Percentiles rank a stretch among this genome's conserved stretches.
phyloP scores from a whole-genome alignment of 768 basidiomycete genomes.

The Lentinula sp. region DNA sequence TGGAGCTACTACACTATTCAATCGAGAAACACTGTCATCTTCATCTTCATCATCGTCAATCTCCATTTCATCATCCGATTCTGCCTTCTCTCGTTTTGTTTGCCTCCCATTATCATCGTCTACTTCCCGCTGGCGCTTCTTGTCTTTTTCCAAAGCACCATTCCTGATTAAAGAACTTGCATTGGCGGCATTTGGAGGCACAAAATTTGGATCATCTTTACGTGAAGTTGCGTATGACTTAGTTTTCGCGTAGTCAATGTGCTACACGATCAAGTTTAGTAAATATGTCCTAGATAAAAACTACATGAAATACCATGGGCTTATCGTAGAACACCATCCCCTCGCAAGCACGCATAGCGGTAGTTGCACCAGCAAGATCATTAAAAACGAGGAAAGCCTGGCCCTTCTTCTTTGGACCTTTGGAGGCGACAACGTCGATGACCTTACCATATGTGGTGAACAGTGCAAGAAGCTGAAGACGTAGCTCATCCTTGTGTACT shows the following conservation, averaged over 20 bases:
- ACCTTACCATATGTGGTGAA: conserved; percentile 93
- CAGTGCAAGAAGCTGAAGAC: conserved; percentile 74
- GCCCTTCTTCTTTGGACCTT: conserved; percentile 80
- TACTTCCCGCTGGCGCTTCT: conserved; percentile 67
- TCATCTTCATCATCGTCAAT: conserved; percentile 83
- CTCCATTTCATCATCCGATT: conserved; percentile 89
- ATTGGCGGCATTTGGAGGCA: conserved; percentile 64
- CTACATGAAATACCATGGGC: conserved; percentile 58
- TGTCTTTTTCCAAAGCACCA: conserved; percentile 24
- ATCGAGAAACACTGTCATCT: conserved; percentile 20
- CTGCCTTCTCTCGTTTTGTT: conserved; percentile 65
- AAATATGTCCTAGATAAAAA: neutral
- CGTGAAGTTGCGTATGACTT: conserved; percentile 83
- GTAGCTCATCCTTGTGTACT: conserved; percentile 86
- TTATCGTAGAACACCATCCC: conserved; percentile 94
- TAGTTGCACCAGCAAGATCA: conserved; percentile 85
- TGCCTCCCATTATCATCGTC: conserved; percentile 45
- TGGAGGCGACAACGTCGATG: conserved; percentile 89
- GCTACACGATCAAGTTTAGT: conserved; percentile 38
- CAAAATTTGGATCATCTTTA: conserved; percentile 75
- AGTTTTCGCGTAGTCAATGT: conserved; percentile 84
- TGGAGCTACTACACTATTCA: conserved; percentile 14
- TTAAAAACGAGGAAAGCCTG: conserved; percentile 96
- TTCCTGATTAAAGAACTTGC: conserved; percentile 44
- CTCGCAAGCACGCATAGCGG: conserved; percentile 88